phyloP scores from a whole-genome alignment of 768 basidiomycete genomes.

The Boletus subparvulus region DNA sequence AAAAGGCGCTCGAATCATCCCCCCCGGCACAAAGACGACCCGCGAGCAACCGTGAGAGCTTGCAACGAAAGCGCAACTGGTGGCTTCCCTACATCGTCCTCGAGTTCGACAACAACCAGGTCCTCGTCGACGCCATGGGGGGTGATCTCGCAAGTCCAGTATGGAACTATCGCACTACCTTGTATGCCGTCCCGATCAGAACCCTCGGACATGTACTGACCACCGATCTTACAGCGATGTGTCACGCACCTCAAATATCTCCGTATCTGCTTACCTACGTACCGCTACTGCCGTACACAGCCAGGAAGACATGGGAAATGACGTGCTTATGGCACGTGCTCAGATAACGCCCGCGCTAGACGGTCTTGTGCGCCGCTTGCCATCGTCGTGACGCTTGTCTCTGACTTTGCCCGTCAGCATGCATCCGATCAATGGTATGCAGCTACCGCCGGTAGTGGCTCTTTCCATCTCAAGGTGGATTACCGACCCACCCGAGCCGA shows the following conservation, averaged over 20 bases:
- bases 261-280: conserved; percentile 88
- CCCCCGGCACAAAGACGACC: conserved; percentile 54
- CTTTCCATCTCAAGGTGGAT: conserved; percentile 94
- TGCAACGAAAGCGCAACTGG: conserved; percentile 90
- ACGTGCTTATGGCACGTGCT: conserved; percentile 89
- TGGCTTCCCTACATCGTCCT: conserved; percentile 97
- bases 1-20: conserved; percentile 69
- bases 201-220: conserved; percentile 8
- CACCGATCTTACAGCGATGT: conserved; percentile 68
- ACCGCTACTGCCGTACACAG: conserved; percentile 70
- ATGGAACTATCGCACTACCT: conserved; percentile 96
- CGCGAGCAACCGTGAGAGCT: conserved; percentile 80
- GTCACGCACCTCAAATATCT: conserved; percentile 88
- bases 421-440: conserved; percentile 90
- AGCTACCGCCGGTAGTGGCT: conserved; percentile 80
- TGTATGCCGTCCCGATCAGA: conserved; percentile 54
- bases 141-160: conserved; percentile 88
- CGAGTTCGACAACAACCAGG: conserved; percentile 97
- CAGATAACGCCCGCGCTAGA: conserved; percentile 86
- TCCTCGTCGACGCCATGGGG: conserved; percentile 92
- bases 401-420: conserved; percentile 44
- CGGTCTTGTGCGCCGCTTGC: conserved; percentile 53
- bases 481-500: conserved; percentile 87
- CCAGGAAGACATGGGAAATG: conserved; percentile 96
- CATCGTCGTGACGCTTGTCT: not conserved